phyloP scores from a whole-genome alignment of 345 rosid species.

The Gossypioides kirkii region DNA sequence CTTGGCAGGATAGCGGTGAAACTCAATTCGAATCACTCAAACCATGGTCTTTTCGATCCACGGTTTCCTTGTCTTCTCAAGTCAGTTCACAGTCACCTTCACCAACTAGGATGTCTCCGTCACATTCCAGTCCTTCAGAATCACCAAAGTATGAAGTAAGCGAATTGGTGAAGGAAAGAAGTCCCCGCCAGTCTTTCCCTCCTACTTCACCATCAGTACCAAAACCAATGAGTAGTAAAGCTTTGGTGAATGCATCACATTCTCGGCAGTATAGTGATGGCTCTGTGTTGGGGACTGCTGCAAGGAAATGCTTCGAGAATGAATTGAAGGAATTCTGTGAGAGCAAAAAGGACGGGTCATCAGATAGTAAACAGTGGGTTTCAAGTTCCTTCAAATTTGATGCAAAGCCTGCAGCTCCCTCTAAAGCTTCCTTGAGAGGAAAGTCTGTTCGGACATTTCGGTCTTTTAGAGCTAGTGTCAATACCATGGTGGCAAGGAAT shows the following conservation, averaged over 20 bases:
- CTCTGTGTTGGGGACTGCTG: constrained; percentile 29
- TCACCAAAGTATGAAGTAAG: constrained; percentile 34
- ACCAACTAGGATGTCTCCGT: constrained; percentile 38
- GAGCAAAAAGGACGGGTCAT: constrained; percentile 23
- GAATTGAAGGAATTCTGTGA: constrained; percentile 18
- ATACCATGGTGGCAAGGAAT: constrained; percentile 19
- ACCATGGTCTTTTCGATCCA: constrained; percentile 45
- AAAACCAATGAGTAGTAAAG: constrained; percentile 10
- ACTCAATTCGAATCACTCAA: constrained; percentile 37
- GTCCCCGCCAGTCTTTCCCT: constrained; percentile 31
- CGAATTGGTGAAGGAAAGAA: constrained; percentile 34
- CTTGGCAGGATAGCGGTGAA: no score
- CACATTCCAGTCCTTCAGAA: constrained; percentile 36
- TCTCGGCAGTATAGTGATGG: constrained; percentile 31
- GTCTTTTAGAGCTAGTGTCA: constrained; percentile 43
- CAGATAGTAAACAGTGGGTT: constrained; percentile 14
- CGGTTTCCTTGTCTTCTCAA: constrained; percentile 34
- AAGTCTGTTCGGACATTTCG: constrained; percentile 76
- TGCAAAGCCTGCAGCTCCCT: constrained; percentile 17
- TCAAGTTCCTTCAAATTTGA: constrained; percentile 37
- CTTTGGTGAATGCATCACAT: constrained; percentile 32
- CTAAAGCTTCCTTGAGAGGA: constrained; percentile 43
- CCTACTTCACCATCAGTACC: constrained; percentile 19
- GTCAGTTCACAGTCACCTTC: constrained; percentile 37
- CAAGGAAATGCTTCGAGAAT: constrained; percentile 14